Base-by-base conservation (phyloP, 768 basidiomycete species). In the Mycena galopus region DNA sequence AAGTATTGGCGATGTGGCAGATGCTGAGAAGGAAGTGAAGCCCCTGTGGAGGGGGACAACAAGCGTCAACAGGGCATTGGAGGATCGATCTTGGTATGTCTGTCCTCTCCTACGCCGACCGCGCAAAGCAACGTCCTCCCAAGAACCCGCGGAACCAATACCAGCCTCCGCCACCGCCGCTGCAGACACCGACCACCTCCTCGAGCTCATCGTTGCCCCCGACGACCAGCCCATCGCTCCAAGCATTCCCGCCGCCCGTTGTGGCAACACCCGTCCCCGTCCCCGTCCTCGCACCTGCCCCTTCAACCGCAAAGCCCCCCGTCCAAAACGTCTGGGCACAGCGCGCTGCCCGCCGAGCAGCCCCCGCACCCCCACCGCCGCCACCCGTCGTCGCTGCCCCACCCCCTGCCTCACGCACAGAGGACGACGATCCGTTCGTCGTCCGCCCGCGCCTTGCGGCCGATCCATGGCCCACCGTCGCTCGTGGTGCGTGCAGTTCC, bases 391-490 rank as follows among this genome's bases (percentile, higher is more conserved):
- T n/a, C 14, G 55, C 44, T 4, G 50, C 67, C 8, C 56, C 58
- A 0, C 67, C 42, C 17, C 64, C 59, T 39, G 39, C 14, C 39
- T n/a, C n/a, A 21, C 67, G 67, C 19, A 21, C 55, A 7, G 56
- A 65, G 25, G 65, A 72, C n/a, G 57, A 66, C 37, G 70, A 65
- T 35, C 69, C 66, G 0, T 69, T 73, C 42, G 73, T 73, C 25
- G 67, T 69, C 16, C 65, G 72, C 3, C 59, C 17, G 6, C 59
- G 19, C 6, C 58, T 30, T 7, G 51, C 55, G 21, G 68, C 51
- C 11, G 51, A 73, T 50, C 56, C 68, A 12, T 73, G 73, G 72
- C 72, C 72, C 5, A 61, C 68, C 12, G 65, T 73, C 17, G 59
- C 47, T 60, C 44, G 25, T 7, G 33, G 35, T 25, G 56, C 19